Evolutionary conservation across 495 filamentous ascomycete genomes (phyloP), one percentile per base, ranked within the genome.

Genomic region (Penicillium coprophilum): DNA sequence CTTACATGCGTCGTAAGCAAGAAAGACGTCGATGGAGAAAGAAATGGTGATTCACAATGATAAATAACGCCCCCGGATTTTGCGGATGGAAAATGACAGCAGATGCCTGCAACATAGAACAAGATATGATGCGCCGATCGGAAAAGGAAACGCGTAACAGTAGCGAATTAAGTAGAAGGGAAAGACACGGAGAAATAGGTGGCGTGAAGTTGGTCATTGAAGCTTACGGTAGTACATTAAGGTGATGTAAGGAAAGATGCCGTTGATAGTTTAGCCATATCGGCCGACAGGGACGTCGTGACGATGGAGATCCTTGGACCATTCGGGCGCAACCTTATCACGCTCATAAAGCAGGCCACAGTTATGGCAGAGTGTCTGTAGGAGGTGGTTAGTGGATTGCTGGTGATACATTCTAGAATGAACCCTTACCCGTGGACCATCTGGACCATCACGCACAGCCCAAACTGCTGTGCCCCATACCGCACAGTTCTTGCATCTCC

Each of bases 381-480:
- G 23, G 13, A 4, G 10, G 19, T 12, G 31, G 56, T 63, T 49
- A 71, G 60, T n/a, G 47, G 0, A 19, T 13, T 24, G 17, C 10
- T 20, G 27, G 19, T 6, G 17, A 36, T 47, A 36, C 43, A 27
- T 44, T 32, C 21, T 5, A 34, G 46, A 49, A n/a, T 41, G 32
- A 13, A 3, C 39, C 58, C 39, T 55, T 82, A 97, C 93, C 70
- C 90, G 86, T 51, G 86, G 82, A 43, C 93, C 94, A 59, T 81
- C 76, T 17, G 94, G 94, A 21, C 94, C 94, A 66, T 99, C 94
- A 66, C 93, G 75, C 10, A 97, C 93, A 52, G 87, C 91, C 95
- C 94, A 99, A 24, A 96, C 89, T 6, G 90, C 86, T 31, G 86
- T 86, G 30, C 95, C 94, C 83, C 90, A 90, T 7, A 97, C 85